Evolutionary conservation across 441 rosid genomes (phyloP).

Genomic region (Rhodomyrtus psidioides): DNA sequence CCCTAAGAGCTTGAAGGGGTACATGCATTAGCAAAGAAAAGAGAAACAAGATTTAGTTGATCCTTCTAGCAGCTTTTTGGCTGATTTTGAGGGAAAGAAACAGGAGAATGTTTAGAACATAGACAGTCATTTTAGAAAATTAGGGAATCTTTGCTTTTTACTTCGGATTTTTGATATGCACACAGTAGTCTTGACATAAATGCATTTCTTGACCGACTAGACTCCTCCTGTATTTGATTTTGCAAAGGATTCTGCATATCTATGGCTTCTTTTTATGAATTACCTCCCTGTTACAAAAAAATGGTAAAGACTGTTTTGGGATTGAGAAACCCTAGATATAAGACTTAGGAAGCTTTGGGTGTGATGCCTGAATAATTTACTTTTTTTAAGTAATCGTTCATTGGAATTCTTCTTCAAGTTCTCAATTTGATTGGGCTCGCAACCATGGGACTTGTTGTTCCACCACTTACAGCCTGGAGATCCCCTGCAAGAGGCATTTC

Average conservation of each 20-base stretch:
- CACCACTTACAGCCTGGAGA: not conserved
- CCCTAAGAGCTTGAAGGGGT: not conserved
- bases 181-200: not conserved
- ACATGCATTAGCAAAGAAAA: not conserved
- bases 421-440: not conserved
- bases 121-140: not conserved
- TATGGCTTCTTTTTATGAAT: not conserved
- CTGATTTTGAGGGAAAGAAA: not conserved
- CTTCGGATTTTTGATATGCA: not conserved
- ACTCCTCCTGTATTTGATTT: not conserved
- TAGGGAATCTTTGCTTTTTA: not conserved
- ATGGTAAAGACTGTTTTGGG: not conserved
- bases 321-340: not conserved
- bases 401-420: not conserved
- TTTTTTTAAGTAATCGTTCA: not conserved
- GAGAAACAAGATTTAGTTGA: not conserved
- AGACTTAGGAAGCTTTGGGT: not conserved
- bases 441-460: not conserved
- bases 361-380: not conserved
- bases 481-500: not conserved
- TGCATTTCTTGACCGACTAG: not conserved
- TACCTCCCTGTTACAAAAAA: not conserved
- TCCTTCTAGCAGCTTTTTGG: not conserved
- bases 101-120: not conserved
- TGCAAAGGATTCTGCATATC: not conserved